A percentile compares a stretch with the other conserved stretches of the same genome.
Evolutionary conservation across 2,329 filamentous ascomycete species (phyloP).

Genomic region (Arthrobotrys pseudoclavata): DNA sequence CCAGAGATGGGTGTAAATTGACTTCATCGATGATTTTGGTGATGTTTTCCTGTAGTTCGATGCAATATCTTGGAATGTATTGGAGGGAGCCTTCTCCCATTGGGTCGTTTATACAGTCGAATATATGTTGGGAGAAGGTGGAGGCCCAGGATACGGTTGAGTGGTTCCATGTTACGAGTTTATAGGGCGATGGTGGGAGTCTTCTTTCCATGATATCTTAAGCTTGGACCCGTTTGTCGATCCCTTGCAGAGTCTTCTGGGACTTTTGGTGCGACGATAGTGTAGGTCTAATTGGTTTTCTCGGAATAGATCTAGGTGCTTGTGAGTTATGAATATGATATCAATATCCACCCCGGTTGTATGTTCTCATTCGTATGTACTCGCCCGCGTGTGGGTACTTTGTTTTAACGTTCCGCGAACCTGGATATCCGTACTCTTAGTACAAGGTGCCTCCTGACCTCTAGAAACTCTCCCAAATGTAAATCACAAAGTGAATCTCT

Average conservation of each 20-base stretch:
- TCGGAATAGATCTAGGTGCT: too few relatives aligned
- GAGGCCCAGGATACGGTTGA: conserved; percentile 10
- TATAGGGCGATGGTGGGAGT: conserved; percentile 13
- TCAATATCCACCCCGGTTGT: too few relatives aligned
- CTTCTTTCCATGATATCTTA: conserved; percentile 10
- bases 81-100: conserved; percentile 3
- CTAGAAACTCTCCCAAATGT: too few relatives aligned
- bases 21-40: conserved; percentile 12
- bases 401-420: too few relatives aligned
- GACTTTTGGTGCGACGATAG: too few relatives aligned
- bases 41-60: conserved; percentile 4
- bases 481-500: too few relatives aligned
- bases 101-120: conserved; percentile 19
- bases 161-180: conserved; percentile 17
- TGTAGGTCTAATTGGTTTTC: too few relatives aligned
- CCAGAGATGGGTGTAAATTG: background rate
- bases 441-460: too few relatives aligned
- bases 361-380: too few relatives aligned
- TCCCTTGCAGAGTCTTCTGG: background rate
- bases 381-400: too few relatives aligned
- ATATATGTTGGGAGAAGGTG: background rate
- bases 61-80: background rate
- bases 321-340: too few relatives aligned
- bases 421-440: too few relatives aligned
- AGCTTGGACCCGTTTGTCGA: background rate